Conservation (phyloP, 2,329 filamentous ascomycete species). For the Verticillium longisporum region DNA sequence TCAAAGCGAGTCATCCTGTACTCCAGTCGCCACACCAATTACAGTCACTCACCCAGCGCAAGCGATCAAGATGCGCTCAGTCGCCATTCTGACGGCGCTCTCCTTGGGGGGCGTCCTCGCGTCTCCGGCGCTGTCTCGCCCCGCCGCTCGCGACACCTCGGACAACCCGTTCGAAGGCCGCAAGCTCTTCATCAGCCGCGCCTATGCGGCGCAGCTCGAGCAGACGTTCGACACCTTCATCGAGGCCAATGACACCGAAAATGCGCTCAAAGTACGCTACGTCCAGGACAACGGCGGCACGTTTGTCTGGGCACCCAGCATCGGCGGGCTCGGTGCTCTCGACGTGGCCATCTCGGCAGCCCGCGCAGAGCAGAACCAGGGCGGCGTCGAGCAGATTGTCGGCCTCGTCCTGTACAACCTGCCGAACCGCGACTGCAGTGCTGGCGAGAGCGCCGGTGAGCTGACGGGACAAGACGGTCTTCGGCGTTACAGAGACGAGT, state of each 20-base stretch:
- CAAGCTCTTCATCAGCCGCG: conserved; percentile 34
- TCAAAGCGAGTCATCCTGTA: neutral
- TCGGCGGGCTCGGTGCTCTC: conserved; percentile 24
- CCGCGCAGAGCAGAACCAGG: conserved; percentile 19
- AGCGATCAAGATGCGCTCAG: neutral
- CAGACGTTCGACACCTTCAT: conserved; percentile 27
- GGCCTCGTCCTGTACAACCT: conserved; percentile 35
- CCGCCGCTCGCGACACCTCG: neutral
- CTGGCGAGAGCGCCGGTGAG: conserved; percentile 30
- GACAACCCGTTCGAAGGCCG: conserved; percentile 37
- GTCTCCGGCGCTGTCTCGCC: neutral
- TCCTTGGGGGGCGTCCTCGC: neutral
- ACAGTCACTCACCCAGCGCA: neutral
- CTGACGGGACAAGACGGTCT: conserved; percentile 25
- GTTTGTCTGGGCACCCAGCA: conserved; percentile 31
- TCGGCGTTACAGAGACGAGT: conserved; percentile 28
- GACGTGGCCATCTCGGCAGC: conserved; percentile 25
- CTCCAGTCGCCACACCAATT: neutral
- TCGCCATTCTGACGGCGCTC: conserved; percentile 1
- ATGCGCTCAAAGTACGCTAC: conserved; percentile 24
- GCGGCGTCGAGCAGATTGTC: conserved; percentile 27
- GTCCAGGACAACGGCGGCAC: conserved; percentile 26
- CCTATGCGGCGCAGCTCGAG: conserved; percentile 28
- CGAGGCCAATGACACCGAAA: conserved; percentile 22
- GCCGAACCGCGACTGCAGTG: conserved; percentile 32